Percentiles rank a stretch among this genome's conserved stretches.
Conservation (phyloP, 345 rosid genomes). For the Fremontodendron californicum region DNA sequence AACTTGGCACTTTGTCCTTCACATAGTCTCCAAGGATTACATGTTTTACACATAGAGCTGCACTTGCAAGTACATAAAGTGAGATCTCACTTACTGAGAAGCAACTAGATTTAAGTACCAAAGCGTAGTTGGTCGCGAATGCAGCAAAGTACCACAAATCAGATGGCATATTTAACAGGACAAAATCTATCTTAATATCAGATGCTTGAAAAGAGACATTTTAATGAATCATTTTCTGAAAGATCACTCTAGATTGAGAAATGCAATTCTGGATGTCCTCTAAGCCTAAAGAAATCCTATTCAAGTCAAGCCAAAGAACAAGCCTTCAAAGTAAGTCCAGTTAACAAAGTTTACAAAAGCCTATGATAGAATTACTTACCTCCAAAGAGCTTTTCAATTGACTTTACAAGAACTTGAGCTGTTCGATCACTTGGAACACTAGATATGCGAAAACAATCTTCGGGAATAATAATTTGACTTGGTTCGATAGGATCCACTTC, state of each 20-base stretch:
- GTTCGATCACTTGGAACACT: conserved; percentile 51
- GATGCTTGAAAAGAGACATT: neutral
- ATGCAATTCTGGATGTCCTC: neutral
- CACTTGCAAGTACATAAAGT: neutral
- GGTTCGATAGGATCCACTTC: conserved; percentile 31
- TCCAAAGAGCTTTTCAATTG: conserved; percentile 57
- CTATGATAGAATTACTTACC: conserved; percentile 33
- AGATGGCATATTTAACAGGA: neutral
- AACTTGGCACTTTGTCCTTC: conserved; percentile 58
- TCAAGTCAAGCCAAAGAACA: neutral
- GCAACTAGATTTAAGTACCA: neutral
- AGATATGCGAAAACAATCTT: conserved; percentile 68
- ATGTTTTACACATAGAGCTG: conserved; percentile 53
- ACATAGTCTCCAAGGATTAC: conserved; percentile 56
- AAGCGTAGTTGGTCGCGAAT: neutral
- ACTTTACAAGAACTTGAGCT: conserved; percentile 45
- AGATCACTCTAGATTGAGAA: neutral
- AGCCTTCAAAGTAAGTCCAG: neutral
- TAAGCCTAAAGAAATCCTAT: neutral
- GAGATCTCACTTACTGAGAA: neutral
- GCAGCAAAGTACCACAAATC: neutral
- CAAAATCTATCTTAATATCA: neutral
- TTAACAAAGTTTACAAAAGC: neutral
- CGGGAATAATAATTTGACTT: conserved; percentile 51
- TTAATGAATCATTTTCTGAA: neutral